Base-by-base conservation (phyloP, 116 monocot species). In the Zostera marina region DNA sequence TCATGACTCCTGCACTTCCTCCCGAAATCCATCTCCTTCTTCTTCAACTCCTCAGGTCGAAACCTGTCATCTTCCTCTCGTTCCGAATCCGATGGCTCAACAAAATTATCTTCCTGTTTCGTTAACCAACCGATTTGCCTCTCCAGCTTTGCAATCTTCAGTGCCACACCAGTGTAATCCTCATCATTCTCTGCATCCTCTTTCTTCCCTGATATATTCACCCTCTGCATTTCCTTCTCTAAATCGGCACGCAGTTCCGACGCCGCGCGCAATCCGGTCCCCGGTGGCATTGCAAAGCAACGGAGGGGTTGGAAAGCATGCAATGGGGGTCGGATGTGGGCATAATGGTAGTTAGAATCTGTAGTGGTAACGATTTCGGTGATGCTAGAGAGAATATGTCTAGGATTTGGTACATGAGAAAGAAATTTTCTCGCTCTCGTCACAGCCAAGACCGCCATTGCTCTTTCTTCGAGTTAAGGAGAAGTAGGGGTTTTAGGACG, bases 81-180 rank as follows among this genome's bases (percentile, higher is more conserved):
- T 48, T 63, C 63, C 2, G 44, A 45, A 22, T 63, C 63, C 20
- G 63, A 63, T 2, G 63, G 63, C 26, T 41, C 63, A 7, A 63
- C 63, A 38, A 40, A 63, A 51, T 42, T 32, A 63, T 63, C 63
- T 19, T 17, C 40, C 39, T 63, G 26, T 40, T 52, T 52, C 12
- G 63, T 16, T 19, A 63, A 22, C 17, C 14, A 7, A 38, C 20
- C n/a, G 52, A 52, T 25, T 38, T 63, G 63, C 63, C 63, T 63
- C 52, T 63, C 52, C 63, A 63, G 41, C 63, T 63, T 63, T 24
- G 22, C 38, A 13, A 63, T 63, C 63, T 41, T 63, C 63, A 40
- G 12, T 8, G 12, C 42, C 52, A 63, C 63, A 3, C 63, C 63
- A 8, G 52, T 63, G 8, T 63, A 63, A 44, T 63, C 63, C 52